phyloP scores from a whole-genome alignment of 192 early-diverging fungal genomes.

The Phycomyces nitens region DNA sequence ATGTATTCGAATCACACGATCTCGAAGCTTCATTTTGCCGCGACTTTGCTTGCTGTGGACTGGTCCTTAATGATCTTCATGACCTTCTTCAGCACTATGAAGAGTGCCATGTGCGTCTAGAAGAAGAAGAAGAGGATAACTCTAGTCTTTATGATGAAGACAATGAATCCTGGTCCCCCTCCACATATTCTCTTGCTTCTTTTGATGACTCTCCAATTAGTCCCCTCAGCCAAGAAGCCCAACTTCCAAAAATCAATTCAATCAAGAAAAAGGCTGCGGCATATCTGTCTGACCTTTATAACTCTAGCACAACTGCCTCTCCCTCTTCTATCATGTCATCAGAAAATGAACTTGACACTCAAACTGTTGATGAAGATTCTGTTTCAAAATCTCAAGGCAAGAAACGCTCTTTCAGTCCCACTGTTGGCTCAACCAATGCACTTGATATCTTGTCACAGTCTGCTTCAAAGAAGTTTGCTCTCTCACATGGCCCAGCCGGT shows the following conservation, averaged over 20 bases:
- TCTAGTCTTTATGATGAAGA: conserved; percentile 36
- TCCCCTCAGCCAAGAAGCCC: conserved; percentile 13
- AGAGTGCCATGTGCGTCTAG: conserved; percentile 86
- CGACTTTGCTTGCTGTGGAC: conserved; percentile 94
- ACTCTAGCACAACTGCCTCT: conserved; percentile 3
- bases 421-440: conserved; percentile 3
- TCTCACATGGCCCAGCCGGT: conserved; percentile 11
- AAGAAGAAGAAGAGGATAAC: conserved; percentile 67
- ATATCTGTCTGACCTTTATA: conserved; percentile 23
- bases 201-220: conserved; percentile 14
- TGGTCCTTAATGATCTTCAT: conserved; percentile 84
- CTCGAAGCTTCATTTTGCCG: conserved; percentile 90
- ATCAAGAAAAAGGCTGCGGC: conserved; percentile 30
- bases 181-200: conserved; percentile 14
- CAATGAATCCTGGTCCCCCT: conserved; percentile 7
- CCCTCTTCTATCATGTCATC: conserved; percentile 5
- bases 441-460: conserved; percentile 27
- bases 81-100: conserved; percentile 96
- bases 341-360: not conserved
- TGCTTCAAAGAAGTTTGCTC: conserved; percentile 31
- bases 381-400: conserved; percentile 5
- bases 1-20: conserved; percentile 47
- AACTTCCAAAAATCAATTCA: conserved; percentile 16
- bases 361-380: too few relatives aligned
- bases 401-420: conserved; percentile 23